Evolutionary conservation across 768 basidiomycete species (phyloP), one percentile per base, ranked within the genome.

Genomic region (Boletus tomentosulus): DNA sequence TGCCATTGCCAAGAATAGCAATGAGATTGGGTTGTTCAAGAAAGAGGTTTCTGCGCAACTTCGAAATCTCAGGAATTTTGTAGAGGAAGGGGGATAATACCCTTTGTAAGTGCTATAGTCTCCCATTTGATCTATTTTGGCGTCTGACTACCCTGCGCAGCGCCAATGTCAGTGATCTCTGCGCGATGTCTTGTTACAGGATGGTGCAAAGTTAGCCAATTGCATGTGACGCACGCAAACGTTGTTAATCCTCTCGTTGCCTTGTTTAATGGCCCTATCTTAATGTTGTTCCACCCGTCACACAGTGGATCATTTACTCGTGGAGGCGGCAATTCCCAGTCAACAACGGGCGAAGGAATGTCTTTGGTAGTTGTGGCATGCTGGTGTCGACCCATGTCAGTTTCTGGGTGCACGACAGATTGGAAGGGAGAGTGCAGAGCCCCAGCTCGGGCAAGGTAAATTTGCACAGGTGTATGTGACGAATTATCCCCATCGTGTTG

Each of bases 21-120:
- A 86, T 57, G 90, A 92, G 57, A 88, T 91, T 34, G 86, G 84
- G 15, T 78, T 83, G 62, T 91, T 92, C 75, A 90, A 90, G 70
- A 81, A 86, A 50, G 86, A 86, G 54, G 82, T 90, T 12, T 87
- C 88, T 41, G 79, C 79, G 50, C 83, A 85, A 61, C 76, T 92
- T 28, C 77, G 79, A 60, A 80, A 86, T 58, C 73, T 91, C 37
- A 79, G 81, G 61, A 82, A 84, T 53, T 86, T 86, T 64, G 84
- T 86, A 4, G 87, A 82, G 76, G 71, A 73, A 46, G 75, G 75
- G 46, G 71, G 67, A 69, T 56, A 56, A 62, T 45, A 15, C n/a
- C 35, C 28, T 45, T 46, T 46, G 49, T 38, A 33, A 33, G 31
- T 45, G 30, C 24, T 25, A 13, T 33, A 33, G 13, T 39, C 38